Evolutionary conservation across 257 asterid genomes (phyloP), one percentile per base, ranked within the genome.

Genomic region (Echites panduratus): DNA sequence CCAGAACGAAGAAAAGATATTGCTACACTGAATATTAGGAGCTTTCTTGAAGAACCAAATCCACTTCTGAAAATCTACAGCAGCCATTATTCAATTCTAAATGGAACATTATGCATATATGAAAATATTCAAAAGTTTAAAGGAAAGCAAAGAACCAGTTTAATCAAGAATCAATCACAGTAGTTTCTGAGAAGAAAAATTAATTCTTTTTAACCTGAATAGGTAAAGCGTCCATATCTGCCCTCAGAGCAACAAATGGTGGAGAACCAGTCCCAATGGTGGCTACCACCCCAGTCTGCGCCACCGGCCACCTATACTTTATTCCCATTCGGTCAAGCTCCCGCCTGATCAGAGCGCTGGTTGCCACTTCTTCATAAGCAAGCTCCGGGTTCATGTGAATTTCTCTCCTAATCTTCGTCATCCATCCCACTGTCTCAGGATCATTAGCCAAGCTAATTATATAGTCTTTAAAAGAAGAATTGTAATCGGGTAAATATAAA

Each of bases 181-280:
- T 14, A 10, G 7, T 44, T 67, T 22, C 41, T 13, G 29, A 47
- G 50, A 49, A 26, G 48, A 9, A 43, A 53, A 9, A 47, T 7
- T 3, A 8, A 1, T 27, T 1, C 7, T 4, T 19, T 32, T 68
- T 29, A 24, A 86, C 90, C 88, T 86, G 87, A 67, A 87, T 75
- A 2, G 92, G 87, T 24, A 87, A 70, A 68, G 92, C 92, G 73
- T 87, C 89, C 88, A 87, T 83, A 57, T 87, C 92, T 9, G 88
- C 92, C 72, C 92, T 79, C 9, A 87, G 85, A 52, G 92, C 92
- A 19, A 87, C 89, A 72, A 85, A 85, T 3, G 92, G 92, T 2
- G 87, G 85, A 38, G 58, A 13, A 8, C 89, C 92, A 1, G 85
- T 77, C 2, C 92, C 92, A 13, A 87, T 29, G 67, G 79, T 27